Base-by-base conservation (phyloP, 306 rosid species). In the Carpinus fangiana region DNA sequence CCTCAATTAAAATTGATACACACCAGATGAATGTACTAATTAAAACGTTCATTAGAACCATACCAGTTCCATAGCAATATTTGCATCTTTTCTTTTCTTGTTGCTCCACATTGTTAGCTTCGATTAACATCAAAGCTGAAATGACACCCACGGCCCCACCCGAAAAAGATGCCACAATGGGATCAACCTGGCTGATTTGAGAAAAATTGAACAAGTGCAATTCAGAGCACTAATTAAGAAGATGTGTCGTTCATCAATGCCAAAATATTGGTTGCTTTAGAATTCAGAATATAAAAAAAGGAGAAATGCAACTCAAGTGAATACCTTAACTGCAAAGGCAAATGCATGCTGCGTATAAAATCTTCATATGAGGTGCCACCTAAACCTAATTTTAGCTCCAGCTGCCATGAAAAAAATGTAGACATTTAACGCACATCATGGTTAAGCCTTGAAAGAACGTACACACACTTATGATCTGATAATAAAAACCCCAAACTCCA, bases 71-170 rank as follows among this genome's bases (percentile, higher is more conserved):
- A 54, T 70, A 75, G 89, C 99, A 95, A 74, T 95, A 95, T 84
- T 90, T 95, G 91, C 98, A 95, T 82, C 88, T 85, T 82, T 91
- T 95, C 79, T 90, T 95, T 90, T 95, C 96, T 84, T 95, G 98
- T 73, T 92, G 90, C 89, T 91, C 92, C 50, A 95, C 98, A 73
- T 95, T 95, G 80, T 87, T 92, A 73, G 86, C 97, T 93, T 95
- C 98, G 41, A 95, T 88, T 64, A 95, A 60, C 98, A 95, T 95
- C 82, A 95, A 60, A n/a, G 94, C 92, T 23, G 98, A 95, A 85
- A 95, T 86, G 70, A 95, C 98, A 12, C 98, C 98, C 14, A 95
- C 98, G 8, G 98, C 96, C 50, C 98, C 98, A 50, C 98, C 98
- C 2, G 98, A 91, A 84, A 95, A 95, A 45, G 98, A 95, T 34